Evolutionary conservation across 1,284 basidiomycete genomes (phyloP).

Genomic region (Vanrija sp.): DNA sequence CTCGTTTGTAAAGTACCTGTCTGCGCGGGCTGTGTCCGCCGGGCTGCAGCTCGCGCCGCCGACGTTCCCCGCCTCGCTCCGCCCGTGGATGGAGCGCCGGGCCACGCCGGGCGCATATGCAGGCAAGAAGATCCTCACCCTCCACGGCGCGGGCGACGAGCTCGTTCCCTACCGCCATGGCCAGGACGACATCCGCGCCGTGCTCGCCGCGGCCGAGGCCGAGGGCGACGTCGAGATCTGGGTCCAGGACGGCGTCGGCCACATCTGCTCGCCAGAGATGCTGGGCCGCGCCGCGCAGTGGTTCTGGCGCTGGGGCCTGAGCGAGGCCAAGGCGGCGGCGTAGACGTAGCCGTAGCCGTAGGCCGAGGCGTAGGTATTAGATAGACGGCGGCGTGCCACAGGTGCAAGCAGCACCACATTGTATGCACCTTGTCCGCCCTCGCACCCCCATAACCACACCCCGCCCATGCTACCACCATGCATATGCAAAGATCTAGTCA

Average conservation of each 20-base stretch:
- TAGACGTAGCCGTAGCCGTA: too few species aligned
- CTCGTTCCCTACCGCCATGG: conserved; percentile 39
- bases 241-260: conserved; percentile 46
- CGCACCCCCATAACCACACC: too few species aligned
- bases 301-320: conserved; percentile 43
- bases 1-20: conserved; percentile 55
- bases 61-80: conserved; percentile 59
- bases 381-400: too few species aligned
- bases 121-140: conserved; percentile 64
- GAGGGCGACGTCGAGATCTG: conserved; percentile 34
- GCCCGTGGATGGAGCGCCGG: conserved; percentile 51
- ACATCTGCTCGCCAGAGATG: conserved; percentile 48
- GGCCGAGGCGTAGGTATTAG: too few species aligned
- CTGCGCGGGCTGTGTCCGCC: conserved; percentile 55
- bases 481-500: too few species aligned
- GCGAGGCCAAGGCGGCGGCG: conserved; percentile 2
- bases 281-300: conserved; percentile 42
- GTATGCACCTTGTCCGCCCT: too few species aligned
- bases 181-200: conserved; percentile 31
- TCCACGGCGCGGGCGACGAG: conserved; percentile 55
- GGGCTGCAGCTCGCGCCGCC: conserved; percentile 55
- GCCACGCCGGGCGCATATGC: conserved; percentile 58
- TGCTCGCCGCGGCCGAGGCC: conserved; percentile 18
- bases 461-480: too few species aligned
- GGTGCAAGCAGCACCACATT: too few species aligned